Conservation (phyloP, 257 asterid species). For the Penstemon davidsonii region DNA sequence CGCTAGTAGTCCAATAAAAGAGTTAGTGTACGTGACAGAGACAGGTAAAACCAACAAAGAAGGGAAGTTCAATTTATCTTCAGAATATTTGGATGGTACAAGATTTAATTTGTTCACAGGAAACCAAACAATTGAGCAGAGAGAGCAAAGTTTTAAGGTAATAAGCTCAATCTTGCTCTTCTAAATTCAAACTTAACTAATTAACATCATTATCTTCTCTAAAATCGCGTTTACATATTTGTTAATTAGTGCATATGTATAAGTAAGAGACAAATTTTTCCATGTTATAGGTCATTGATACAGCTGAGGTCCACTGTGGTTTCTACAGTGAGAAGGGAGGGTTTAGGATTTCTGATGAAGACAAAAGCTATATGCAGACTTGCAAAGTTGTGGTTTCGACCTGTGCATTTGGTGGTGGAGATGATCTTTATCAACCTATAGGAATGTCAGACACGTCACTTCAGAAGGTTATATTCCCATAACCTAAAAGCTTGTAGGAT, state of each 20-base stretch:
- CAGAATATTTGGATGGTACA: conserved; percentile 39
- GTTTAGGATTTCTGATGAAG: conserved; percentile 77
- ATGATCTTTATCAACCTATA: conserved; percentile 96
- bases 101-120: conserved; percentile 93
- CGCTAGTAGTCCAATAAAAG: conserved; percentile 45
- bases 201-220: background rate
- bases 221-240: conserved; percentile 13
- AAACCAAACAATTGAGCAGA: conserved; percentile 76
- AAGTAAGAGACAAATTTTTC: conserved; percentile 2
- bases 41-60: conserved; percentile 35
- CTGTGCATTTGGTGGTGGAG: conserved; percentile 99
- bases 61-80: conserved; percentile 42
- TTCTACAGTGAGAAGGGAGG: conserved; percentile 89
- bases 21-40: conserved; percentile 57
- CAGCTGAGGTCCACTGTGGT: conserved; percentile 60
- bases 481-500: conserved; percentile 11
- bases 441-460: conserved; percentile 50
- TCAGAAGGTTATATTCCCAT: conserved; percentile 36
- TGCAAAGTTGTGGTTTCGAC: conserved; percentile 94
- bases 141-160: conserved; percentile 81
- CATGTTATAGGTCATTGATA: conserved; percentile 59
- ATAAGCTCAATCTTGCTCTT: conserved; percentile 20
- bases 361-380: conserved; percentile 63
- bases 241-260: background rate
- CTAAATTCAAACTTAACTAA: background rate